Evolutionary conservation across 768 basidiomycete species (phyloP).

Genomic region (Collybiopsis luxurians): DNA sequence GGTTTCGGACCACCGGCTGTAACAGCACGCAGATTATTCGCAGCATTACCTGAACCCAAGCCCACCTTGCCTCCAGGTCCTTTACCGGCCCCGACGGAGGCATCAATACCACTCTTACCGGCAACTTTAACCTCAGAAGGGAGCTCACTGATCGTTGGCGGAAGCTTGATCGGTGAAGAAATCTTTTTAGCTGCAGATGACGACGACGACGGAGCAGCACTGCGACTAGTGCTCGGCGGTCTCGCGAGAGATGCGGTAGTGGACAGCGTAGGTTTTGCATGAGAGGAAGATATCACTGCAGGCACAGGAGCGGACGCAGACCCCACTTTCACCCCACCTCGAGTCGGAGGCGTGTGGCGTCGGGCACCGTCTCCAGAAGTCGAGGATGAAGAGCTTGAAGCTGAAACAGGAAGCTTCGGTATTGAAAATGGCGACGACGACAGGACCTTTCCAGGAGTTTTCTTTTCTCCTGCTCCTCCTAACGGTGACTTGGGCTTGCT

Average conservation of each 20-base stretch:
- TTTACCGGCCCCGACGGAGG: constrained; percentile 14
- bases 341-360: constrained; percentile 17
- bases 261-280: constrained; percentile 70
- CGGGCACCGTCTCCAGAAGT: constrained; percentile 16
- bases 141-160: constrained; percentile 33
- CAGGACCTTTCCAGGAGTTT: neutral
- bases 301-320: constrained; percentile 70
- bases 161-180: constrained; percentile 24
- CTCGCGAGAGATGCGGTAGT: constrained; percentile 76
- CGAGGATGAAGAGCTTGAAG: constrained; percentile 4
- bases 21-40: constrained; percentile 15
- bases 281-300: constrained; percentile 66
- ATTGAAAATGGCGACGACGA: neutral
- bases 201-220: too few relatives aligned
- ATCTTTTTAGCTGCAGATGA: constrained; percentile 7
- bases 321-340: constrained; percentile 44
- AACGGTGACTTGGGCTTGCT: constrained; percentile 7
- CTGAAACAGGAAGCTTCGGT: neutral
- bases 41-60: constrained; percentile 3
- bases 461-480: constrained; percentile 2
- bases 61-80: neutral
- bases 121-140: constrained; percentile 10
- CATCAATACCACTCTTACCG: too few relatives aligned
- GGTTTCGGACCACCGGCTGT: neutral
- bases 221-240: constrained; percentile 24